phyloP scores from a whole-genome alignment of 2,329 filamentous ascomycete genomes.

The Trichoderma harzianum region DNA sequence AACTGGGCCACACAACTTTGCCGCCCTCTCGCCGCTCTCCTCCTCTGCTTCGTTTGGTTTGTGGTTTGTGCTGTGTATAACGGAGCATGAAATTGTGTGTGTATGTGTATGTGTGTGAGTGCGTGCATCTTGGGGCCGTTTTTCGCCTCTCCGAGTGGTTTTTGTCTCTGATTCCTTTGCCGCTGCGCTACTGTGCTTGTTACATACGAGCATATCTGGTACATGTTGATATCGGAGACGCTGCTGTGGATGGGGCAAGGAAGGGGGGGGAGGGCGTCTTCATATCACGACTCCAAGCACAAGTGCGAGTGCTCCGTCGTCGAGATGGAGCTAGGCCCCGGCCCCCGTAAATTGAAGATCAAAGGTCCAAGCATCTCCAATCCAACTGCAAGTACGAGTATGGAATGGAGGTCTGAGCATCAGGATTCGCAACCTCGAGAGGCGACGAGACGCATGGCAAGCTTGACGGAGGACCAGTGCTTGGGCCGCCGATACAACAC shows the following conservation, averaged over 20 bases:
- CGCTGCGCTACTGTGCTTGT: neutral
- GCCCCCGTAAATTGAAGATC: conserved; percentile 1
- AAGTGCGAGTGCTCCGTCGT: neutral
- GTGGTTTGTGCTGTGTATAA: neutral
- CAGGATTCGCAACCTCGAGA: neutral
- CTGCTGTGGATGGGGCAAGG: neutral
- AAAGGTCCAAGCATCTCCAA: neutral
- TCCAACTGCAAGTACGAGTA: neutral
- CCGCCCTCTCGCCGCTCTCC: neutral
- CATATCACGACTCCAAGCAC: neutral
- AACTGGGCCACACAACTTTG: neutral
- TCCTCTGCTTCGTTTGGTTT: neutral
- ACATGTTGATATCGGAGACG: neutral
- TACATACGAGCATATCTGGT: neutral
- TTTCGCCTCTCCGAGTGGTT: neutral
- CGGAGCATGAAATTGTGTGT: neutral
- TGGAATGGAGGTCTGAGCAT: neutral
- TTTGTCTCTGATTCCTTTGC: neutral
- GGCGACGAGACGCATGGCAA: neutral
- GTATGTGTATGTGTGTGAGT: neutral
- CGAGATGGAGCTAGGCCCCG: conserved; percentile 2
- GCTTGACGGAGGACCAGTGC: neutral
- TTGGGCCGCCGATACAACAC: neutral
- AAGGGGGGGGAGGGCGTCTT: neutral
- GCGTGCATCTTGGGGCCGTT: neutral